Evolutionary conservation across 164 flowering plant species (phyloP), one percentile per base, ranked within the genome.

Genomic region (Dillenia turbinata): DNA sequence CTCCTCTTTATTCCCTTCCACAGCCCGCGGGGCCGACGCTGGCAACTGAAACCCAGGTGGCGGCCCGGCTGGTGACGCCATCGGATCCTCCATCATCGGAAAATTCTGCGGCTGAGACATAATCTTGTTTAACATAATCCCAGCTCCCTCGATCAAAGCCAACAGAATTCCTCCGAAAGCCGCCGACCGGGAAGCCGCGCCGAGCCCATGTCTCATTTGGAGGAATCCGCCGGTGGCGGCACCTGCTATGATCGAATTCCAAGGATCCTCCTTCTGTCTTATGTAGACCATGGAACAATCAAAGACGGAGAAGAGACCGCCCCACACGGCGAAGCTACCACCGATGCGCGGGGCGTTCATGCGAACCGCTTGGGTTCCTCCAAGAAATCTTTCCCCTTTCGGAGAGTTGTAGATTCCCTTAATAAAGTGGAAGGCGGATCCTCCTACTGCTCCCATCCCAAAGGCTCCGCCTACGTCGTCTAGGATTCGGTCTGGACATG

Each of bases 151-250:
- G 44, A 90, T 86, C 57, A 90, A 69, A 47, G 87, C 96, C n/a
- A 92, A 72, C 0, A 92, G 62, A 1, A 80, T 78, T 1, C 96
- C 98, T 14, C 98, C 98, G 60, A 79, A 71, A 0, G 71, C 10
- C 4, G 96, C 98, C 0, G 96, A 81, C 12, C 85, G 68, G 8
- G 86, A 65, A 1, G 96, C 75, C 9, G 87, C 75, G n/a, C 79
- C 71, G 0, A 78, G 47, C 1, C 96, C 98, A 57, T 86, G 92
- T 5, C 98, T 83, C 89, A 92, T 85, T 68, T 72, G 75, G 19
- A 92, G 82, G 61, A 92, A 84, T 15, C 98, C 98, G 0, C 98
- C 98, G 12, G 98, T 92, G 54, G 96, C 91, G 48, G 98, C 98
- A 9, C 96, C 98, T 43, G 96, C 87, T 15, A 88, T 48, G 66